Percentiles rank a stretch among this genome's conserved stretches.
Evolutionary conservation across 306 rosid genomes (phyloP).

Genomic region (Trifolium fragiferum): DNA sequence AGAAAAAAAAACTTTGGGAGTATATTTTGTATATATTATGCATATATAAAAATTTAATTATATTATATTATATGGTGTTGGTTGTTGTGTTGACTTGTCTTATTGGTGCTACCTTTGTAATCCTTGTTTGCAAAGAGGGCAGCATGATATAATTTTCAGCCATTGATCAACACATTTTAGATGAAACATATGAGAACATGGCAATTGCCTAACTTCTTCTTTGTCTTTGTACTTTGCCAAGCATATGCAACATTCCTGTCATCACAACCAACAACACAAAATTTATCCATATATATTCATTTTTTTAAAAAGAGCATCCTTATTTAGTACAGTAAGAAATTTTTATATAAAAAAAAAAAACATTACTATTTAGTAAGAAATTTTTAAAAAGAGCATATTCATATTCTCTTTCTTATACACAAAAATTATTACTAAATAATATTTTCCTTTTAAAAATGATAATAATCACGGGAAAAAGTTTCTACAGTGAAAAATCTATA

Average conservation of each 20-base stretch:
- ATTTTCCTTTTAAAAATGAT: too few species aligned
- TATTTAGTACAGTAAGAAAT: too few species aligned
- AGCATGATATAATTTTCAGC: conserved; percentile 79
- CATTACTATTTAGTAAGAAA: too few species aligned
- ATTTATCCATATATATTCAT: background rate
- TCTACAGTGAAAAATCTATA: too few species aligned
- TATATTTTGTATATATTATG: conserved; percentile 11
- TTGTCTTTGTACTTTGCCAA: conserved; percentile 75
- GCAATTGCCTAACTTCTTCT: conserved; percentile 80
- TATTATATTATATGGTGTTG: conserved; percentile 8
- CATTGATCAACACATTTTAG: conserved; percentile 92
- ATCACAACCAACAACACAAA: conserved; percentile 25
- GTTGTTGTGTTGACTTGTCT: background rate
- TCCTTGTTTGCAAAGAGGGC: conserved; percentile 95
- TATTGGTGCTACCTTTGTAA: conserved; percentile 56
- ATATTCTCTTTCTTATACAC: too few species aligned
- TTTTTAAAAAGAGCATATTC: too few species aligned
- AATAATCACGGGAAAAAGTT: too few species aligned
- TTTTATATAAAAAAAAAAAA: too few species aligned
- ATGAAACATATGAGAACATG: conserved; percentile 84
- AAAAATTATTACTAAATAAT: too few species aligned
- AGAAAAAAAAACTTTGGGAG: background rate
- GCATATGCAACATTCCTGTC: conserved; percentile 93
- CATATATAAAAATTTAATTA: background rate
- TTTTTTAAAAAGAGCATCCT: too few species aligned